These are phyloP conservation scores for Bonia amplexicaulis DNA, from an alignment of 176 grass and related monocot genomes.

Conservation along the genomic window DNA sequence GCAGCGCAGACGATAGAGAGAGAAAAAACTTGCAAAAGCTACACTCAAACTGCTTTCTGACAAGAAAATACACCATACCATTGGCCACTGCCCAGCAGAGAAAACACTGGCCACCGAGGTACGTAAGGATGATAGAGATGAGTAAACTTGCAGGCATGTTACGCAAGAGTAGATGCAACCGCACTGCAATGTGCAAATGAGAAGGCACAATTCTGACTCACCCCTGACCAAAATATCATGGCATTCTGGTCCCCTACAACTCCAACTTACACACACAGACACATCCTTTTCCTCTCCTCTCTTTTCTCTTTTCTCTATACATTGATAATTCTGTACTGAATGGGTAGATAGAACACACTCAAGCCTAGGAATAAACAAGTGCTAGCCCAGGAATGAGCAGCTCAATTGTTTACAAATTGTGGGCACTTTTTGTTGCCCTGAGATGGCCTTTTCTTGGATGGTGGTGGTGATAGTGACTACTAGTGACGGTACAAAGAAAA, in stretches of 20 bases:
- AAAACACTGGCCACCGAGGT: background rate
- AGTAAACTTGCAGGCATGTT: conserved; percentile 28
- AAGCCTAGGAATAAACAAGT: conserved; percentile 34
- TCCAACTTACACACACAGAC: background rate
- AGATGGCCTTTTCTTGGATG: conserved; percentile 23
- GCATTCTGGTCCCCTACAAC: conserved; percentile 22
- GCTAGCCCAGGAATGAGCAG: conserved; percentile 17
- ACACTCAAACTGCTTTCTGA: conserved; percentile 34
- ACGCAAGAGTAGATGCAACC: conserved; percentile 19
- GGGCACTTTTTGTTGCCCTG: conserved; percentile 23
- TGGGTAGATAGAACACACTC: conserved; percentile 31
- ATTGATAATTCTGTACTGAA: conserved; percentile 1
- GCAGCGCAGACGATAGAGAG: conserved; percentile 2
- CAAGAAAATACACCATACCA: conserved; percentile 24
- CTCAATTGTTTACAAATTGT: conserved; percentile 32
- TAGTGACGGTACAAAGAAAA: conserved; percentile 27
- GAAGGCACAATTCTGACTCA: conserved; percentile 33
- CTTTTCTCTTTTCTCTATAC: background rate
- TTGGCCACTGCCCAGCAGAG: background rate
- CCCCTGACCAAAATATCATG: conserved; percentile 37
- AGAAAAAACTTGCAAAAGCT: conserved; percentile 19
- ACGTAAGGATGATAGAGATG: background rate
- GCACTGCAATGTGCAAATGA: conserved; percentile 21
- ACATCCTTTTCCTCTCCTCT: background rate
- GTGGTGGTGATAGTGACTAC: conserved; percentile 21